Percentiles rank a stretch among this genome's conserved stretches.
Evolutionary conservation across 345 rosid genomes (phyloP).

Genomic region (Lepidium sativum): DNA sequence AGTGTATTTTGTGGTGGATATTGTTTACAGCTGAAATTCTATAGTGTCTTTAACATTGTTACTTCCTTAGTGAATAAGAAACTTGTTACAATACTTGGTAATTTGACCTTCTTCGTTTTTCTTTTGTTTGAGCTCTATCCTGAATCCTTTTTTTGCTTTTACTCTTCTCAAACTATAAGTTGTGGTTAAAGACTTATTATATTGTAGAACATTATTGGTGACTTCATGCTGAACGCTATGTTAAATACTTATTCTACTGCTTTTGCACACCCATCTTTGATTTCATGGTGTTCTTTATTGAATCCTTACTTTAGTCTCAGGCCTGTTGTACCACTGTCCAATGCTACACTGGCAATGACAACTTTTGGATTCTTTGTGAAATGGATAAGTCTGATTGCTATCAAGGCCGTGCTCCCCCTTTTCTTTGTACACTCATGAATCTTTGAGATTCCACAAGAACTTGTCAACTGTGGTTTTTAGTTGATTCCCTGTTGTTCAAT

Average conservation of each 20-base stretch:
- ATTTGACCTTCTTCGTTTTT: background rate
- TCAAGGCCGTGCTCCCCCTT: conserved; percentile 9
- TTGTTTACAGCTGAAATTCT: background rate
- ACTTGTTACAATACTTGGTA: background rate
- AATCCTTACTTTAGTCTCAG: conserved; percentile 9
- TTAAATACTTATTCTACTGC: background rate
- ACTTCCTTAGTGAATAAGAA: background rate
- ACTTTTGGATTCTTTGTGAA: conserved; percentile 17
- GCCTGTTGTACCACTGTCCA: conserved; percentile 24
- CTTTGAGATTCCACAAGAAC: conserved; percentile 16
- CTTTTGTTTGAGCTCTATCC: conserved; percentile 16
- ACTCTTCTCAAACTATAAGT: background rate
- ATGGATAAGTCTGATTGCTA: conserved; percentile 15
- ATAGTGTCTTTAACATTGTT: background rate
- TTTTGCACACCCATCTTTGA: conserved; percentile 4
- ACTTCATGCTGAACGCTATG: conserved; percentile 3
- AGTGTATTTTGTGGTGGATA: conserved; percentile 1
- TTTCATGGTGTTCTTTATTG: conserved; percentile 1
- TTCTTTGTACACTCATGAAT: background rate
- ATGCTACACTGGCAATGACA: conserved; percentile 15
- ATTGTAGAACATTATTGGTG: background rate
- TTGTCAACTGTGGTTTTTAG: conserved; percentile 10
- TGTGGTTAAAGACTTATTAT: background rate
- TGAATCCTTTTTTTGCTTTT: background rate
- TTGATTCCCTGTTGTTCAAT: conserved; percentile 16